A percentile compares a stretch with the other conserved stretches of the same genome.
phyloP scores from a whole-genome alignment of 2,329 filamentous ascomycete genomes.

The Ceratocystiopsis brevicomis region DNA sequence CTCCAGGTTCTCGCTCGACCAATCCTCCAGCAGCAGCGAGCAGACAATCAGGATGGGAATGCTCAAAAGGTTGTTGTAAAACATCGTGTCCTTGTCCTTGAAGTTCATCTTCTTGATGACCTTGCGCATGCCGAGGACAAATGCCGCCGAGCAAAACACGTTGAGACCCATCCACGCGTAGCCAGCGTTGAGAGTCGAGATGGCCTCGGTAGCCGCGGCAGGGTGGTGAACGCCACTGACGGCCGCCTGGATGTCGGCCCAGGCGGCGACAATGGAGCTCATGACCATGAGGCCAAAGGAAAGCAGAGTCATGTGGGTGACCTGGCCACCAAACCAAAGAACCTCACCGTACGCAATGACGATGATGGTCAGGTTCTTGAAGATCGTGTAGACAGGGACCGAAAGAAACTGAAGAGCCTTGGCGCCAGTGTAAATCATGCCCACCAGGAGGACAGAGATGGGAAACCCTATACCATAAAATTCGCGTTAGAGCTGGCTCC shows the following conservation, averaged over 20 bases:
- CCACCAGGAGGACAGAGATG: conserved; percentile 83
- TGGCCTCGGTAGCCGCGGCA: conserved; percentile 47
- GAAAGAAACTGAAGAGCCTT: conserved; percentile 93
- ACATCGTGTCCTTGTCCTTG: conserved; percentile 99
- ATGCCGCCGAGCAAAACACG: conserved; percentile 82
- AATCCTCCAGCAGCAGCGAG: conserved; percentile 75
- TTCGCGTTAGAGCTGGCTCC: not conserved
- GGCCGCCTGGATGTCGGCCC: conserved; percentile 87
- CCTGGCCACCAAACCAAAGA: conserved; percentile 89
- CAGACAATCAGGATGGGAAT: conserved; percentile 76
- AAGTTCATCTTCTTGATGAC: conserved; percentile 99
- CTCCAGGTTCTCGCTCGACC: conserved; percentile 66
- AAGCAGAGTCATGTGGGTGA: conserved; percentile 70
- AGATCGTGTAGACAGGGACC: conserved; percentile 97
- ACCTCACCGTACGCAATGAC: conserved; percentile 97
- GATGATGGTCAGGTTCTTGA: conserved; percentile 99
- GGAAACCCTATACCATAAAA: conserved; percentile 55
- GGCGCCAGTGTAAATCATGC: conserved; percentile 97
- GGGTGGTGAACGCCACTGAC: conserved; percentile 40
- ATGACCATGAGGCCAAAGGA: conserved; percentile 95
- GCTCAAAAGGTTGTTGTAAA: conserved; percentile 96
- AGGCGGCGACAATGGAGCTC: conserved; percentile 84
- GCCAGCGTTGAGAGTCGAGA: conserved; percentile 81
- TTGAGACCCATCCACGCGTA: conserved; percentile 98
- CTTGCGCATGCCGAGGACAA: conserved; percentile 87